phyloP scores from a whole-genome alignment of 257 asterid species.

The Salvia rosmarinus region DNA sequence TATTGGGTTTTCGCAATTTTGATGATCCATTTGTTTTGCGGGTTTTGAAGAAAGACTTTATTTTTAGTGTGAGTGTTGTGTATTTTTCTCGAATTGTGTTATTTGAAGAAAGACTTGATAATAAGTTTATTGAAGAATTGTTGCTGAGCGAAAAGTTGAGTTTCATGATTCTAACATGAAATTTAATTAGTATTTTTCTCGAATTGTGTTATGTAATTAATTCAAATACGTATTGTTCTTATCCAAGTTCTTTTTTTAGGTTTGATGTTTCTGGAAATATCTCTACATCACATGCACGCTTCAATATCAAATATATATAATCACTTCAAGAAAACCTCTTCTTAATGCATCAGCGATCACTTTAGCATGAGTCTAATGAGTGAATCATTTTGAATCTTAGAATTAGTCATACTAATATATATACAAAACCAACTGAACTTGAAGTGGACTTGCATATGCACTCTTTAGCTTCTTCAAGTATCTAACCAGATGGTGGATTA shows the following conservation, averaged over 20 bases:
- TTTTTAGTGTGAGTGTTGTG: slow-evolving; percentile 9
- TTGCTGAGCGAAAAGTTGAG: not conserved
- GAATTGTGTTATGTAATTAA: not conserved
- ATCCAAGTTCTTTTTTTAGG: not conserved
- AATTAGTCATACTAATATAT: no score
- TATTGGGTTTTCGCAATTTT: not conserved
- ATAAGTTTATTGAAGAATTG: no score
- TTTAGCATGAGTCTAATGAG: not conserved
- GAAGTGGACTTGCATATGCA: not conserved
- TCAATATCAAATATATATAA: not conserved
- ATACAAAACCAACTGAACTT: not conserved
- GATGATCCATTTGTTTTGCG: slow-evolving; percentile 18
- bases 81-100: no score
- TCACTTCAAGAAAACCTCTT: not conserved
- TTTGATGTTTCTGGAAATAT: not conserved
- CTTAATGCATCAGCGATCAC: not conserved
- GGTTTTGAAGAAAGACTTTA: slow-evolving; percentile 23
- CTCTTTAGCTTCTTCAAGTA: not conserved
- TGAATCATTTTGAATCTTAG: not conserved
- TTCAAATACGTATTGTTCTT: not conserved
- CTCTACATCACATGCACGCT: no score
- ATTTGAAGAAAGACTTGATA: no score
- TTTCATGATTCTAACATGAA: not conserved
- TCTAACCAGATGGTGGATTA: not conserved
- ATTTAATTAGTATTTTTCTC: not conserved